A percentile compares a stretch with the other conserved stretches of the same genome.
Conservation (phyloP, 768 basidiomycete species). For the Termitomyces sp. region DNA sequence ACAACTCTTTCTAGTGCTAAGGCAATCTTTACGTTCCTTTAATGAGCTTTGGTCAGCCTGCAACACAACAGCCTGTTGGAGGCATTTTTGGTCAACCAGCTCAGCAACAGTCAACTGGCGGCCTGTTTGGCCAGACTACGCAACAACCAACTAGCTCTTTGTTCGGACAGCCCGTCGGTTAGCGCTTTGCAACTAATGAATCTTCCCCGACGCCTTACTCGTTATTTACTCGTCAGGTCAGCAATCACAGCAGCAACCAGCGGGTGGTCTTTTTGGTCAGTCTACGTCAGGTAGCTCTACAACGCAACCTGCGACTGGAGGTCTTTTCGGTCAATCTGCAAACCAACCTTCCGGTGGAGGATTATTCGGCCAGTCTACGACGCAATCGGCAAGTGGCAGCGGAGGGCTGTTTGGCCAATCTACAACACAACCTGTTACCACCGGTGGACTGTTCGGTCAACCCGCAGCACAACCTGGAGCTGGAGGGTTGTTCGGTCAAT, state of each 20-base stretch:
- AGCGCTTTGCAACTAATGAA: constrained; percentile 14
- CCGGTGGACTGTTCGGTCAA: constrained; percentile 14
- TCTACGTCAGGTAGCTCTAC: constrained; percentile 1
- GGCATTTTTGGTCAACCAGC: constrained; percentile 27
- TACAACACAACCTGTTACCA: background rate
- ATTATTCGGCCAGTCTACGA: constrained; percentile 27
- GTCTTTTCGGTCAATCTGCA: constrained; percentile 22
- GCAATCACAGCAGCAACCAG: constrained; percentile 24
- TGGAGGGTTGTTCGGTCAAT: constrained; percentile 30
- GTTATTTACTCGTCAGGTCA: constrained; percentile 29
- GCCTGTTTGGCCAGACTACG: constrained; percentile 26
- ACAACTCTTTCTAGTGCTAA: constrained; percentile 27
- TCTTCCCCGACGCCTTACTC: background rate
- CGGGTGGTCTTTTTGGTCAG: constrained; percentile 20
- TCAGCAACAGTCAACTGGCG: constrained; percentile 18
- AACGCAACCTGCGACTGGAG: constrained; percentile 16
- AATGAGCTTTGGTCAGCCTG: constrained; percentile 27
- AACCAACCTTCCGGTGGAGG: constrained; percentile 13
- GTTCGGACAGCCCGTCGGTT: constrained; percentile 28
- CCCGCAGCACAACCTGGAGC: constrained; percentile 13
- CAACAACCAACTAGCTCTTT: constrained; percentile 7
- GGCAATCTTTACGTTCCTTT: constrained; percentile 16
- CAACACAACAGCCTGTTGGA: constrained; percentile 19
- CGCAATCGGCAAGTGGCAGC: constrained; percentile 13
- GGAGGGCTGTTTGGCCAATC: constrained; percentile 32